phyloP scores from a whole-genome alignment of 2,329 filamentous ascomycete genomes.

The Pseudogymnoascus sp. region DNA sequence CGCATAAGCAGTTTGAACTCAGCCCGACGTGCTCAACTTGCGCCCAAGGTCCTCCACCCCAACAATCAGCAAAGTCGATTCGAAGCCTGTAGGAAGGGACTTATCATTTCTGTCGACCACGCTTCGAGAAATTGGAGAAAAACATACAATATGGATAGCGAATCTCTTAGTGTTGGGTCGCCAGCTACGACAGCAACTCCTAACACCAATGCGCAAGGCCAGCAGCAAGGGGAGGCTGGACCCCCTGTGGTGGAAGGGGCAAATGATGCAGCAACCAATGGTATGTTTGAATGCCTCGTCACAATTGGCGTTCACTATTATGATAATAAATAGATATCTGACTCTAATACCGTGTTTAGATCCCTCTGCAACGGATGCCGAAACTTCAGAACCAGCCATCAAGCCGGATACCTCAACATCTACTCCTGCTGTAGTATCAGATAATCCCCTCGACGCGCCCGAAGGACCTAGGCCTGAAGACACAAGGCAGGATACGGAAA shows the following conservation, averaged over 20 bases:
- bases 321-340: slow-evolving; percentile 13
- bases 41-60: background rate
- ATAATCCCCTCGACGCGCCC: slow-evolving; percentile 64
- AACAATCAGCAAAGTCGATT: slow-evolving; percentile 6
- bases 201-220: slow-evolving; percentile 50
- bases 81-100: background rate
- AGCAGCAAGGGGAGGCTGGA: slow-evolving; percentile 39
- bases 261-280: slow-evolving; percentile 49
- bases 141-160: slow-evolving; percentile 49
- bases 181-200: slow-evolving; percentile 50
- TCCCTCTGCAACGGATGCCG: slow-evolving; percentile 53
- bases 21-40: slow-evolving; percentile 9
- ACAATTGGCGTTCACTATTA: slow-evolving; percentile 23
- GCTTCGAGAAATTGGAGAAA: slow-evolving; percentile 17
- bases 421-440: slow-evolving; percentile 47
- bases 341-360: slow-evolving; percentile 36
- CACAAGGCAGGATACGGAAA: slow-evolving; percentile 67
- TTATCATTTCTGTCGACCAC: slow-evolving; percentile 26
- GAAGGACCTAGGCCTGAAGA: slow-evolving; percentile 56
- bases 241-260: slow-evolving; percentile 21
- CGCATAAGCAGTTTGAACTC: slow-evolving; percentile 4
- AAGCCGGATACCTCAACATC: slow-evolving; percentile 57
- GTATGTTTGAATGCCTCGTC: slow-evolving; percentile 40
- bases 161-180: slow-evolving; percentile 49
- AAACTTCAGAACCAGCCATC: slow-evolving; percentile 40